Percentiles rank a stretch among this genome's conserved stretches.
These are phyloP conservation scores for Byssoonygena ceratinophila DNA, from an alignment of 2,329 filamentous ascomycete genomes.

Conservation along the genomic window DNA sequence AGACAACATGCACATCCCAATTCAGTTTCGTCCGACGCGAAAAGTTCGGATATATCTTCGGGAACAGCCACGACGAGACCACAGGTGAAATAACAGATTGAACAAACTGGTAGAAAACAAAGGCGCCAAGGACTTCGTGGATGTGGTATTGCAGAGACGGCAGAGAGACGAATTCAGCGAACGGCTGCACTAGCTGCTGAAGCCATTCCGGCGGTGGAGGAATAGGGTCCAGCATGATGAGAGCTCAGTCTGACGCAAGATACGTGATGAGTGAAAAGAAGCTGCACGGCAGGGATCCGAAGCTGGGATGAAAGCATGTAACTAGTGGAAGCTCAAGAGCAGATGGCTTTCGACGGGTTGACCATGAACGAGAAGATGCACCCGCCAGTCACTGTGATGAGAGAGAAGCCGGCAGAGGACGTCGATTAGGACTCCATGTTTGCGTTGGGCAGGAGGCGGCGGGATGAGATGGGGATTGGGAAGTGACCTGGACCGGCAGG, in stretches of 20 bases:
- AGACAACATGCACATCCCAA: conserved; percentile 58
- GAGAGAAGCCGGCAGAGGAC: not conserved
- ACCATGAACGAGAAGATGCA: not conserved
- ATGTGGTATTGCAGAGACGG: conserved; percentile 49
- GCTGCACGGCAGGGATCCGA: not conserved
- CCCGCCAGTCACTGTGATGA: not conserved
- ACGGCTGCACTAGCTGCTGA: conserved; percentile 38
- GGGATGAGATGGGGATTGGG: not conserved
- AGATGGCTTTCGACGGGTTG: not conserved
- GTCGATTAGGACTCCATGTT: not conserved
- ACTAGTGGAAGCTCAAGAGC: not conserved
- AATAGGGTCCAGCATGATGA: conserved; percentile 36
- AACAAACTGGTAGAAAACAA: conserved; percentile 47
- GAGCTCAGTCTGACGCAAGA: not conserved
- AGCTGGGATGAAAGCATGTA: not conserved
- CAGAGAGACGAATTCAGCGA: conserved; percentile 43
- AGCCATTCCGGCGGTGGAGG: conserved; percentile 44
- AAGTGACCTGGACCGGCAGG: not conserved
- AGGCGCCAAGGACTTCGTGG: conserved; percentile 51
- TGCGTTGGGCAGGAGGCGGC: not conserved
- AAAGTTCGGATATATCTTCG: conserved; percentile 45
- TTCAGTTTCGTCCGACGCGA: conserved; percentile 49
- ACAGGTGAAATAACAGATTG: conserved; percentile 45
- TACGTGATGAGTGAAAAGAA: not conserved
- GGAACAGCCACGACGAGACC: conserved; percentile 45